Percentiles rank a stretch among this genome's conserved stretches.
Evolutionary conservation across 768 basidiomycete genomes (phyloP).

Genomic region (Boletus sp.): DNA sequence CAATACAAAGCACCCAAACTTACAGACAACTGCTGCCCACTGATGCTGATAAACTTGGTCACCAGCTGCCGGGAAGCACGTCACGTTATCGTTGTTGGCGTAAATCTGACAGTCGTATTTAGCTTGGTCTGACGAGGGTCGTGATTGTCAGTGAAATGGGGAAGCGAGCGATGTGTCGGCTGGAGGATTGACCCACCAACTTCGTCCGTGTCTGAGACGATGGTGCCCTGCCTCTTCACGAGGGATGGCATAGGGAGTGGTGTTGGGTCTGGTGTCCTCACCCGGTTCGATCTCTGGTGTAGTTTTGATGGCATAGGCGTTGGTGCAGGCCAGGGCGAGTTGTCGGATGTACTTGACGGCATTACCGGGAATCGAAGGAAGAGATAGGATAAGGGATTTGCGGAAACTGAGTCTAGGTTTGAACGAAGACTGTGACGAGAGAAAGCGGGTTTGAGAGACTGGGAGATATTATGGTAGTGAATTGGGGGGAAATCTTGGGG

Average conservation of each 20-base stretch:
- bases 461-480: constrained; percentile 27
- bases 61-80: constrained; percentile 66
- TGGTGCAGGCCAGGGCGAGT: constrained; percentile 44
- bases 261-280: constrained; percentile 31
- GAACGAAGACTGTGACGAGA: constrained; percentile 22
- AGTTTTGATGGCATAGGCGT: constrained; percentile 35
- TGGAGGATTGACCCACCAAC: constrained; percentile 26
- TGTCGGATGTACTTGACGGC: constrained; percentile 32
- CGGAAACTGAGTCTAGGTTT: constrained; percentile 16
- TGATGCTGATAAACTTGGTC: constrained; percentile 66
- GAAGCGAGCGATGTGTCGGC: constrained; percentile 4
- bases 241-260: constrained; percentile 10
- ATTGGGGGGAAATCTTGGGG: constrained; percentile 8
- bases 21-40: constrained; percentile 78
- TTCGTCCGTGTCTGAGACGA: constrained; percentile 22
- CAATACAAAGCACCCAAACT: constrained; percentile 34
- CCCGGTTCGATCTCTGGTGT: constrained; percentile 31
- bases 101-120: constrained; percentile 45
- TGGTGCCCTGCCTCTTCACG: constrained; percentile 22
- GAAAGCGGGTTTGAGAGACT: constrained; percentile 17
- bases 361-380: constrained; percentile 31
- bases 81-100: constrained; percentile 68
- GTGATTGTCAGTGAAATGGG: constrained; percentile 7
- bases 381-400: constrained; percentile 22
- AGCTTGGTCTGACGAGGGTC: constrained; percentile 35